Evolutionary conservation across 108 stramenopile genomes (phyloP), one percentile per base, ranked within the genome.

Genomic region (Ochromonas danica): DNA sequence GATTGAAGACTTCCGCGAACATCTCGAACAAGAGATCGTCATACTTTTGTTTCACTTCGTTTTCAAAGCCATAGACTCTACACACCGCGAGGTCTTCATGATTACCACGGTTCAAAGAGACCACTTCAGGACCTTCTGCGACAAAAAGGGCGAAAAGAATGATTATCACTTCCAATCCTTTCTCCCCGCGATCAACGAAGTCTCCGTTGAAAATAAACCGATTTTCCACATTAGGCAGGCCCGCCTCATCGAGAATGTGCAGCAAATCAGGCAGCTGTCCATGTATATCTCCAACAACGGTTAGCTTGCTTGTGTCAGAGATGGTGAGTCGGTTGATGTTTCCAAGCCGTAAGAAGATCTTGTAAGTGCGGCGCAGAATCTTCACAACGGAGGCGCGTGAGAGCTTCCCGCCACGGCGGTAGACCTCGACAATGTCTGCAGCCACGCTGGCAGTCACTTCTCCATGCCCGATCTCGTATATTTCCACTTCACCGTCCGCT

Each of bases 171-270:
- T 89, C 89, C n/a, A 62, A 72, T n/a, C 89, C 87, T 1, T 86
- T 61, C 38, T 39, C 60, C 3, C 89, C 89, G 17, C 89, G 80
- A 63, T 90, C 89, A 40, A 90, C 89, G 57, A 89, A 89, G 61
- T 90, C 89, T 1, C 89, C 89, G 80, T 90, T 90, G 86, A 90
- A 88, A 22, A 90, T 77, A 82, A 89, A 90, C 31, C 70, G 38
- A 82, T 88, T 89, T 10, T 43, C 45, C 35, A 36, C 28, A n/a
- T 51, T 40, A 36, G 89, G 89, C 28, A 86, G 35, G 27, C 89
- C 89, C 70, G 85, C 87, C 78, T 81, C 81, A 57, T 83, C 86
- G 70, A 90, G 88, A 61, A 90, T 88, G 0, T 83, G 77, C 42
- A 83, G 86, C 2, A 90, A 82, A 71, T 90, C 89, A 1, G 82